Conservation (phyloP, 1,284 basidiomycete species). For the Trichosporon sp. region DNA sequence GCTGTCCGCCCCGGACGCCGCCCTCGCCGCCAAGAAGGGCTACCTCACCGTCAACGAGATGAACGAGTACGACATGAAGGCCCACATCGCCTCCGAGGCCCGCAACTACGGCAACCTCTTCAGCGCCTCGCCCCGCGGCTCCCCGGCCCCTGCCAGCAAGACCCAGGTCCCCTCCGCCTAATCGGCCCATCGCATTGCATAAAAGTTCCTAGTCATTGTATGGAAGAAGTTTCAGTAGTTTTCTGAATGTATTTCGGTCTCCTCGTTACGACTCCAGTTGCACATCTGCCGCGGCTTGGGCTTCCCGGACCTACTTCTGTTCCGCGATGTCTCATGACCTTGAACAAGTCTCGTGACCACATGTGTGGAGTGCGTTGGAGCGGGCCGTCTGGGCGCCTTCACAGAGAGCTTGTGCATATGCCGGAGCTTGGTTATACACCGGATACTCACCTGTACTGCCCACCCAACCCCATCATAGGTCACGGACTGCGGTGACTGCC, state of each 20-base stretch:
- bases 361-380: background rate
- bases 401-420: background rate
- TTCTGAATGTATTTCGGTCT: background rate
- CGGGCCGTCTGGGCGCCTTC: background rate
- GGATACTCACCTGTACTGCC: background rate
- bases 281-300: too few relatives aligned
- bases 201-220: background rate
- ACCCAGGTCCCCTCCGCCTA: background rate
- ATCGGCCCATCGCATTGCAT: conserved; percentile 1
- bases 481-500: background rate
- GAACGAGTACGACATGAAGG: conserved; percentile 39
- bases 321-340: background rate
- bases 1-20: conserved; percentile 30
- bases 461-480: background rate
- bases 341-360: background rate
- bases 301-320: background rate
- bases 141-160: background rate
- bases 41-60: conserved; percentile 43
- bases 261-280: background rate
- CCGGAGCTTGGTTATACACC: background rate
- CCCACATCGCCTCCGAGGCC: conserved; percentile 24
- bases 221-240: background rate
- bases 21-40: conserved; percentile 39
- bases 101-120: conserved; percentile 14
- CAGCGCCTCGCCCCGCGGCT: background rate